These are phyloP conservation scores for Exophiala oligosperma DNA, from an alignment of 2,329 filamentous ascomycete genomes.

Conservation along the genomic window DNA sequence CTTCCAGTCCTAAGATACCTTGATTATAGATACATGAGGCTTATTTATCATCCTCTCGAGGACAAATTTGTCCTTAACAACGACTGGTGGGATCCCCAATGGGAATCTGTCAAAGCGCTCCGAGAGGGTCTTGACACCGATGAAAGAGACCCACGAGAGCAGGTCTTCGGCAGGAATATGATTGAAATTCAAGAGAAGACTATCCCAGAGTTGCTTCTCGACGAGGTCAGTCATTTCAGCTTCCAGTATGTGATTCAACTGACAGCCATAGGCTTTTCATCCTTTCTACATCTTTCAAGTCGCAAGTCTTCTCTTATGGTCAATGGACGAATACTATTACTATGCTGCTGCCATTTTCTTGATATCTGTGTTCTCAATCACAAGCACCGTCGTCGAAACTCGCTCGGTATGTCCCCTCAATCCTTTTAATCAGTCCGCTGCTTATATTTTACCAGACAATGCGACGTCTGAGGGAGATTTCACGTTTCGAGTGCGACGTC, in stretches of 20 bases:
- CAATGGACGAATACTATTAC: slow-evolving; percentile 94
- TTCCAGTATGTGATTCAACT: neutral
- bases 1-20: slow-evolving; percentile 73
- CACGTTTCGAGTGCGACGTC: slow-evolving; percentile 91
- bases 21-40: slow-evolving; percentile 91
- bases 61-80: slow-evolving; percentile 86
- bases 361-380: slow-evolving; percentile 91
- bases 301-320: slow-evolving; percentile 91
- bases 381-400: slow-evolving; percentile 86
- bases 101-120: slow-evolving; percentile 75
- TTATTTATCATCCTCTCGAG: slow-evolving; percentile 84
- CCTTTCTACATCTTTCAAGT: slow-evolving; percentile 99
- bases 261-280: slow-evolving; percentile 69
- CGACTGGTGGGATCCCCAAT: slow-evolving; percentile 91
- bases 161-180: slow-evolving; percentile 84
- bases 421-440: slow-evolving; percentile 17
- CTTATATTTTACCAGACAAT: slow-evolving; percentile 63
- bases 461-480: slow-evolving; percentile 85
- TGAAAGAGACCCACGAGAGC: slow-evolving; percentile 77
- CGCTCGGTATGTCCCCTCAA: slow-evolving; percentile 61
- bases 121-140: slow-evolving; percentile 82
- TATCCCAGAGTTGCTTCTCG: slow-evolving; percentile 75
- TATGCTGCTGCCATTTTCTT: slow-evolving; percentile 93
- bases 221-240: slow-evolving; percentile 64
- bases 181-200: slow-evolving; percentile 95